These are phyloP conservation scores for Fusarium veterinarium DNA, from an alignment of 2,329 filamentous ascomycete species.

Conservation along the genomic window DNA sequence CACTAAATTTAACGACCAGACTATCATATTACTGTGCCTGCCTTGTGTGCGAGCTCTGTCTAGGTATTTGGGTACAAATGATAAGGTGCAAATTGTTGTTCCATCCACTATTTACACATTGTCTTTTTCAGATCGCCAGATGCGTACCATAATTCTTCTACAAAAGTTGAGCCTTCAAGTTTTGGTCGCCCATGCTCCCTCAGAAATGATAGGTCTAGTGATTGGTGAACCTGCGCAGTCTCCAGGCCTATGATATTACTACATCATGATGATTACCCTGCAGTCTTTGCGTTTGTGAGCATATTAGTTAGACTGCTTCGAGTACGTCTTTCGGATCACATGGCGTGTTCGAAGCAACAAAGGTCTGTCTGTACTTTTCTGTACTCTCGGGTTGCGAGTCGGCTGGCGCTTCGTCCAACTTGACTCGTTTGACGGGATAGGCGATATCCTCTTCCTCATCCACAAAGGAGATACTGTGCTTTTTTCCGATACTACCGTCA, in stretches of 20 bases:
- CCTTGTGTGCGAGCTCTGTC: not conserved
- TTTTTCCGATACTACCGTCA: not conserved
- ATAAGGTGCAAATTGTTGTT: conserved; percentile 1
- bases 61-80: conserved; percentile 1
- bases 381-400: not conserved
- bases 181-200: not conserved
- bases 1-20: conserved; percentile 8
- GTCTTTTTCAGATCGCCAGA: conserved; percentile 6
- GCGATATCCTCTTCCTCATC: not conserved
- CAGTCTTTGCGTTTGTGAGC: not conserved
- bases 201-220: not conserved
- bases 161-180: not conserved
- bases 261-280: not conserved
- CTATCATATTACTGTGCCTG: not conserved
- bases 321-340: conserved; percentile 18
- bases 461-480: not conserved
- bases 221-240: not conserved
- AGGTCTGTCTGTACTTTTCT: not conserved
- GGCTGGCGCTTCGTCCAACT: conserved; percentile 11
- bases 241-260: not conserved
- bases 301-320: conserved; percentile 3
- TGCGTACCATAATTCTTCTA: not conserved
- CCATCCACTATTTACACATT: not conserved
- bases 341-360: not conserved
- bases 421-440: conserved; percentile 24